Base-by-base conservation (phyloP, 1,139 yeast species). In the Taphrina flavorubra region DNA sequence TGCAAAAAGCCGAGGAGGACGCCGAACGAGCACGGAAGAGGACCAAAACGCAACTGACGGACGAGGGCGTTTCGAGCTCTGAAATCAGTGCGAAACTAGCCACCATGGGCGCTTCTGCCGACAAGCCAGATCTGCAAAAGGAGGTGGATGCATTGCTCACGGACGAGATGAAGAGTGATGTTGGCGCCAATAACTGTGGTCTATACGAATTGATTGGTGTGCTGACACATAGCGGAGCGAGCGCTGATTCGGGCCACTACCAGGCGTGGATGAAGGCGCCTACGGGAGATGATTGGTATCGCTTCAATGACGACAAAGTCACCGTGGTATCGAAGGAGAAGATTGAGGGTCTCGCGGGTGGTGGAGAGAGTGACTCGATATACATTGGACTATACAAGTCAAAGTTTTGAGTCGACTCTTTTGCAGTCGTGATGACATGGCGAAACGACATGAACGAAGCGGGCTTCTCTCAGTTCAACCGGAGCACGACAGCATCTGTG, bases 311-410 rank as follows among this genome's bases (percentile, higher is more conserved):
- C 78, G 97, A 92, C 78, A 88, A 89, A 77, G 97, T 95, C n/a
- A 81, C 87, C 10, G 80, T 83, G 51, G 92, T 92, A 16, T 85
- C 83, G 70, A 89, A 86, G 76, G 95, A 91, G 68, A 90, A 86
- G 76, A 86, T 94, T 72, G 97, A 91, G 77, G 80, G 85, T 68
- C 83, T 95, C 72, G 74, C 97, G 8, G 99, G 99, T 60, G 99
- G 99, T 66, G 97, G 99, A 71, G 99, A 95, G 80, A 87, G 96
- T 74, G 99, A 94, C 79, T 87, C 96, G 75, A 99, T 99, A 1
- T 85, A 94, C 79, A 87, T 95, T 71, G 83, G 92, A 73, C 79
- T 94, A 68, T 94, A 94, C 81, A 88, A 88, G 61, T 31, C 55
- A 37, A 63, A 63, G 51, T 63, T 63, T 34, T 63, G 96, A 94